Percentiles rank a stretch among this genome's conserved stretches.
Evolutionary conservation across 805 yeast genomes (phyloP).

Genomic region (Dipodascus albidus): DNA sequence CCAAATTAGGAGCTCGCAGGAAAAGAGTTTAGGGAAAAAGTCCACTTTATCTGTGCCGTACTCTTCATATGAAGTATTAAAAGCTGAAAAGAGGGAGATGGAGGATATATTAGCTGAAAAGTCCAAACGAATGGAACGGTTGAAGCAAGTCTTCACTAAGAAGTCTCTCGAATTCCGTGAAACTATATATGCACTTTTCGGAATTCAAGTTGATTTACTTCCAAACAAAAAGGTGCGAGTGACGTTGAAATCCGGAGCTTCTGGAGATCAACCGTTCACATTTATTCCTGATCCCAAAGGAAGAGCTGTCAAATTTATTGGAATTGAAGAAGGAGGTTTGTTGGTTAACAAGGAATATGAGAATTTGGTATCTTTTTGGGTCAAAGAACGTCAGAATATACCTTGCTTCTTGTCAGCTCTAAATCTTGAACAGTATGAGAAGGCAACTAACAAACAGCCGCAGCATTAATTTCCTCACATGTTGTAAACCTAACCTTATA

Average conservation of each 20-base stretch:
- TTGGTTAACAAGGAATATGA: constrained; percentile 28
- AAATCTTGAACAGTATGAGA: constrained; percentile 53
- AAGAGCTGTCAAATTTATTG: constrained; percentile 37
- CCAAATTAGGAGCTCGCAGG: neutral
- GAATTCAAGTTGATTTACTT: constrained; percentile 61
- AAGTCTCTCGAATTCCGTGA: constrained; percentile 65
- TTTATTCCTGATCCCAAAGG: constrained; percentile 40
- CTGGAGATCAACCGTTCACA: constrained; percentile 36
- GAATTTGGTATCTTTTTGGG: constrained; percentile 53
- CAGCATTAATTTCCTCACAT: neutral
- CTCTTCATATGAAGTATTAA: constrained; percentile 51
- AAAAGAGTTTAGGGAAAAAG: constrained; percentile 7
- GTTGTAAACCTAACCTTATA: neutral
- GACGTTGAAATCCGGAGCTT: constrained; percentile 33
- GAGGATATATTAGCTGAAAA: constrained; percentile 14
- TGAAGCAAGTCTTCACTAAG: constrained; percentile 44
- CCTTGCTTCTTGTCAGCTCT: constrained; percentile 72
- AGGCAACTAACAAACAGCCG: constrained; percentile 15
- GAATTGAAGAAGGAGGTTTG: constrained; percentile 16
- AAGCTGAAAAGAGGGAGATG: constrained; percentile 38
- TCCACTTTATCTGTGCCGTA: constrained; percentile 37
- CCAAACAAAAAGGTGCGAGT: constrained; percentile 45
- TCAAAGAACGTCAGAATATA: constrained; percentile 52
- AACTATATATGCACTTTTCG: constrained; percentile 55
- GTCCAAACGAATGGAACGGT: constrained; percentile 16